Base-by-base conservation (phyloP, 129 eudicot species). In the Artemisia annua region DNA sequence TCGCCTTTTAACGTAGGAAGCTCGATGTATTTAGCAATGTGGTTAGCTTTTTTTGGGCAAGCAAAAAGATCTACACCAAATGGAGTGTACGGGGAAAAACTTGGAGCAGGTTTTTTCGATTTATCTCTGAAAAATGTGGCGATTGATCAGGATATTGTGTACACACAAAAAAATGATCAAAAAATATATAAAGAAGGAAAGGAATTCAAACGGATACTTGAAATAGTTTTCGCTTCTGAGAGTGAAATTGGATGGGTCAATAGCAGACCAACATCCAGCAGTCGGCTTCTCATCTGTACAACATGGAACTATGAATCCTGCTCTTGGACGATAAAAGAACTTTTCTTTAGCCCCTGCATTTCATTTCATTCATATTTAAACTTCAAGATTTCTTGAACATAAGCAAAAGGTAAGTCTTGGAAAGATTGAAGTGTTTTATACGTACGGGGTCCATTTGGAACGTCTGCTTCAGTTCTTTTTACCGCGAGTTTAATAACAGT, bases 1-100 rank as follows among this genome's bases (percentile, higher is more conserved):
- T 87, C 80, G 20, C 75, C 83, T 83, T 85, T 80, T 22, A 88
- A 49, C 12, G 83, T 32, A 49, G 99, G 99, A 69, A 95, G 96
- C 70, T 95, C 91, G 15, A 95, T 77, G 84, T 95, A 90, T 50
- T 88, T 91, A 26, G 99, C 94, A 67, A 90, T 82, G 80, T 95
- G 97, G 70, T 86, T 82, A 52, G 90, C 77, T 83, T 95, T 95
- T 81, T 78, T 87, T 11, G 87, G 81, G 67, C 84, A 82, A 39
- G 80, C 82, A 67, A 95, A 95, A 11, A 95, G 60, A 83, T 95
- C 96, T 10, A 86, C 96, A 16, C 97, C 97, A 59, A 95, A 75
- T 56, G 99, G 96, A 68, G 60, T 81, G 51, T 88, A 95, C 20
- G 99, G 96, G 63, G 83, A 61, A 76, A 66, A 71, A 76, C 78